Evolutionary conservation across 495 filamentous ascomycete species (phyloP).

Genomic region (Thermothielavioides terrestris): DNA sequence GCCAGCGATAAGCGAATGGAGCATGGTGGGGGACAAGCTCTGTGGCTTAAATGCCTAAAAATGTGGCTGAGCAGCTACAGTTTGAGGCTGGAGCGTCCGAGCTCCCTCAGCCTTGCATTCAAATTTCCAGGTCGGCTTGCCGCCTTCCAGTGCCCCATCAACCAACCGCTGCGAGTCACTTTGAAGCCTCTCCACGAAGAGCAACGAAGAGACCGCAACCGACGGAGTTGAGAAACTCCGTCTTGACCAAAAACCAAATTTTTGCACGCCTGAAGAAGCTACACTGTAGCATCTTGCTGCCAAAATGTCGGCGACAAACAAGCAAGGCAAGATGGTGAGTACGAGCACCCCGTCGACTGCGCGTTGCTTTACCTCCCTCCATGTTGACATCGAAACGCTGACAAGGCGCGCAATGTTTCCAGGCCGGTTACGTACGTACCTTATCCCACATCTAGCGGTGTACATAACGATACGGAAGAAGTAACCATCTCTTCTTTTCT

Average conservation of each 20-base stretch:
- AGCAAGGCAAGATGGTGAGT: slow-evolving; percentile 99
- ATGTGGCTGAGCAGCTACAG: slow-evolving; percentile 13
- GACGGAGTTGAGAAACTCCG: slow-evolving; percentile 21
- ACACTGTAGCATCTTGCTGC: slow-evolving; percentile 53
- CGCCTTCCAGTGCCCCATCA: slow-evolving; percentile 11
- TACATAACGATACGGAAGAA: neutral
- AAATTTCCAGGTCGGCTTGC: slow-evolving; percentile 16
- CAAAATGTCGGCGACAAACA: slow-evolving; percentile 85
- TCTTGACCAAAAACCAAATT: slow-evolving; percentile 35
- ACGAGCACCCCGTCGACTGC: slow-evolving; percentile 19
- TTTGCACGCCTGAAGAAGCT: slow-evolving; percentile 52
- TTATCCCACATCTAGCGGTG: neutral
- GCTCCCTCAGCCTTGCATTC: slow-evolving; percentile 27
- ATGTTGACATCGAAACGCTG: slow-evolving; percentile 62
- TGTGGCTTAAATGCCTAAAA: neutral
- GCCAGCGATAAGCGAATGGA: neutral
- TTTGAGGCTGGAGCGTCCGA: slow-evolving; percentile 15
- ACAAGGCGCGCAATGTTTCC: slow-evolving; percentile 45
- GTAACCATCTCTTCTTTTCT: slow-evolving; percentile 28
- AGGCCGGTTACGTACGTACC: slow-evolving; percentile 94
- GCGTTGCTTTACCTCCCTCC: slow-evolving; percentile 30
- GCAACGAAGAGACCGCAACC: slow-evolving; percentile 18
- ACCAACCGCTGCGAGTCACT: slow-evolving; percentile 30
- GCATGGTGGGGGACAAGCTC: slow-evolving; percentile 21
- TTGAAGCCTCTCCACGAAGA: slow-evolving; percentile 25